These are phyloP conservation scores for Fermentozyma sake DNA, from an alignment of 1,139 yeast species.

Conservation along the genomic window DNA sequence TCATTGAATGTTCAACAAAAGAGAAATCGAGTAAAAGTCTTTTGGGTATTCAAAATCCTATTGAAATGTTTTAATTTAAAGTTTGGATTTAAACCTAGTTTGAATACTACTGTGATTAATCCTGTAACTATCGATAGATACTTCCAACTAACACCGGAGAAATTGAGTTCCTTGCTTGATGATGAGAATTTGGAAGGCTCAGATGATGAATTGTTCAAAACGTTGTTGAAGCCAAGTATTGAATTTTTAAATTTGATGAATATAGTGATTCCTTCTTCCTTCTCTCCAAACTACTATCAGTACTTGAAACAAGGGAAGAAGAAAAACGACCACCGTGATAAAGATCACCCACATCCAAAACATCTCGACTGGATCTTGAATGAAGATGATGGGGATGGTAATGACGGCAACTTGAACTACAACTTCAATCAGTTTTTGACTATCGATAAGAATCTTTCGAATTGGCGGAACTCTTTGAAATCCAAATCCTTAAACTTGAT, in stretches of 20 bases:
- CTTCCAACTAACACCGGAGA: constrained; percentile 45
- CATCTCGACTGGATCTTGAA: constrained; percentile 45
- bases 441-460: constrained; percentile 40
- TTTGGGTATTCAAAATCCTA: constrained; percentile 57
- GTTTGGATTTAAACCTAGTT: constrained; percentile 46
- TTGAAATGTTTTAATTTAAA: constrained; percentile 48
- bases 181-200: constrained; percentile 14
- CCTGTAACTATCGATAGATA: constrained; percentile 48
- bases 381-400: constrained; percentile 49
- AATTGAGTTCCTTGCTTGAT: constrained; percentile 33
- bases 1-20: constrained; percentile 33
- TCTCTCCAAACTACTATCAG: constrained; percentile 46
- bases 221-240: constrained; percentile 39
- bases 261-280: constrained; percentile 46
- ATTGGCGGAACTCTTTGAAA: constrained; percentile 41
- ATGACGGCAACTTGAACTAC: constrained; percentile 47
- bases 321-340: constrained; percentile 13
- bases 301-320: constrained; percentile 33
- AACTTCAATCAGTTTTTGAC: constrained; percentile 42
- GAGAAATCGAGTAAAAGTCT: constrained; percentile 52
- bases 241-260: constrained; percentile 44
- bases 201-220: constrained; percentile 33
- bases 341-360: constrained; percentile 19
- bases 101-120: constrained; percentile 45
- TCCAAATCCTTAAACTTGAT: constrained; percentile 23